Conservation (phyloP, 352 stramenopile genomes). For the Globisporangium sylvaticum region DNA sequence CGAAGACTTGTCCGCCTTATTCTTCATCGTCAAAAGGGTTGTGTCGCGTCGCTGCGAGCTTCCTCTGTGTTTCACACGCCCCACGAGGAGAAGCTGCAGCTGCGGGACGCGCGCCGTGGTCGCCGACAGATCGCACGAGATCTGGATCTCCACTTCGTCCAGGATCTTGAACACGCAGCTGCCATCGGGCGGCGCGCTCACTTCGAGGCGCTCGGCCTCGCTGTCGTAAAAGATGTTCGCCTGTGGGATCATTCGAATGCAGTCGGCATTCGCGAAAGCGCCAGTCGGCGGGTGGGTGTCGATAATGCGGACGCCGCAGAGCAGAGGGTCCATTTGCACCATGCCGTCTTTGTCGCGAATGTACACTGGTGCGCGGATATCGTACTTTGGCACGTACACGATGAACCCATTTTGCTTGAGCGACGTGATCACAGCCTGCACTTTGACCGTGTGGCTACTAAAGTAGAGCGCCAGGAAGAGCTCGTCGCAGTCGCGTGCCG, state of each 20-base stretch:
- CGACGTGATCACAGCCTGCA: conserved; percentile 84
- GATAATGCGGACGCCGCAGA: conserved; percentile 66
- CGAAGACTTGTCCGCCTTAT: conserved; percentile 23
- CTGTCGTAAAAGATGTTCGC: conserved; percentile 31
- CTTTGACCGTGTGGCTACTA: conserved; percentile 78
- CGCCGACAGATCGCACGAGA: conserved; percentile 69
- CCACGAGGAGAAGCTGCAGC: conserved; percentile 67
- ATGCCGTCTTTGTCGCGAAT: conserved; percentile 82
- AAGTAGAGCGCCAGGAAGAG: conserved; percentile 94
- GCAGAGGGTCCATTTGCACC: conserved; percentile 79
- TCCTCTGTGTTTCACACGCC: conserved; percentile 35
- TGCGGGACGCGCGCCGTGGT: conserved; percentile 72
- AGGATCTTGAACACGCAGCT: conserved; percentile 58
- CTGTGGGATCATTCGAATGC: conserved; percentile 63
- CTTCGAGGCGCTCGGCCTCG: conserved; percentile 24
- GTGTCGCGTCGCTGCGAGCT: conserved; percentile 16
- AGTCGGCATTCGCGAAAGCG: conserved; percentile 50
- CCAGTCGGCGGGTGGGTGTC: conserved; percentile 55
- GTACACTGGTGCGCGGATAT: conserved; percentile 90
- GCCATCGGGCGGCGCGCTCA: conserved; percentile 23
- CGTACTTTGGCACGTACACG: conserved; percentile 91
- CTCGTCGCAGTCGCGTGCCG: conserved; percentile 85
- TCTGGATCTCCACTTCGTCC: conserved; percentile 74
- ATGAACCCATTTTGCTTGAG: conserved; percentile 92
- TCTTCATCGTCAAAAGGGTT: conserved; percentile 25